A percentile compares a stretch with the other conserved stretches of the same genome.
Evolutionary conservation across 2,329 filamentous ascomycete genomes (phyloP).

Genomic region (Alternaria sp.): DNA sequence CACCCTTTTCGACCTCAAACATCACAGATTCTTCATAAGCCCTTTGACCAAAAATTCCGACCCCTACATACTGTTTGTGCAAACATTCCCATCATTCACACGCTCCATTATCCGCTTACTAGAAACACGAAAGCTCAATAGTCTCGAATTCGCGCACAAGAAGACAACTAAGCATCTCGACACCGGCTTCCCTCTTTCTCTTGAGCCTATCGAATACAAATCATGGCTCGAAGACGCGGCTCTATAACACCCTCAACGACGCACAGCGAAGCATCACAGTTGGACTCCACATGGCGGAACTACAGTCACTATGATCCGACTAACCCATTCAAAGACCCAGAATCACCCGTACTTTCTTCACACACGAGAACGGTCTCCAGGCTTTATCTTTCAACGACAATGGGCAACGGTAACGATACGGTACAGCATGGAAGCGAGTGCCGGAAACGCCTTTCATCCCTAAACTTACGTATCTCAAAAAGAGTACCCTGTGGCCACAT

Average conservation of each 20-base stretch:
- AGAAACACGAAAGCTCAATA: background rate
- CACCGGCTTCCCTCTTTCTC: slow-evolving; percentile 6
- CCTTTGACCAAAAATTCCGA: background rate
- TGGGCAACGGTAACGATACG: no score
- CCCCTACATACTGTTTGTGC: slow-evolving; percentile 12
- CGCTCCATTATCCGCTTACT: slow-evolving; percentile 6
- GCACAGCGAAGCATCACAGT: slow-evolving; percentile 9
- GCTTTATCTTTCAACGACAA: background rate
- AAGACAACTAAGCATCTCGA: background rate
- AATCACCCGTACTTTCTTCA: background rate
- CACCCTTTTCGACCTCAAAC: background rate
- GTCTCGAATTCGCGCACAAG: background rate
- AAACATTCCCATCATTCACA: slow-evolving; percentile 14
- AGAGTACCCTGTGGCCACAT: background rate
- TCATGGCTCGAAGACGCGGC: slow-evolving; percentile 17
- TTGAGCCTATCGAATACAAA: background rate
- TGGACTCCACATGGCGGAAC: slow-evolving; percentile 12
- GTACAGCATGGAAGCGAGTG: background rate
- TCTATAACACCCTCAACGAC: slow-evolving; percentile 18
- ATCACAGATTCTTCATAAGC: background rate
- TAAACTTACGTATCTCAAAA: background rate
- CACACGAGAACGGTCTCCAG: background rate
- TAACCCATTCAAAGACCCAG: background rate
- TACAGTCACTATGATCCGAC: background rate
- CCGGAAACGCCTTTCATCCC: background rate